Conservation (phyloP, 495 filamentous ascomycete genomes). For the Hyaloscypha hepaticicola region DNA sequence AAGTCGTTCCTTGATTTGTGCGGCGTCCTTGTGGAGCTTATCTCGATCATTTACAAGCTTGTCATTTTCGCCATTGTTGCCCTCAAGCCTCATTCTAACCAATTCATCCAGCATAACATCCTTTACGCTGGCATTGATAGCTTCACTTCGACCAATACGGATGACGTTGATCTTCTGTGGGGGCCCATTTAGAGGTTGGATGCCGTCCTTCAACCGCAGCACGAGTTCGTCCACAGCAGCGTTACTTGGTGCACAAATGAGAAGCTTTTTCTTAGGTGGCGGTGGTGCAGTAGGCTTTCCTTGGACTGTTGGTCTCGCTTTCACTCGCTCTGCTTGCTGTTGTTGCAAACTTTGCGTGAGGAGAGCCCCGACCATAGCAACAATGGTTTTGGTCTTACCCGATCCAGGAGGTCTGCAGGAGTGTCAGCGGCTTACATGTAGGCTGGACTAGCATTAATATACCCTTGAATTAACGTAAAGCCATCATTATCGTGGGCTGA, state of each 20-base stretch:
- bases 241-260: slow-evolving; percentile 96
- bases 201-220: slow-evolving; percentile 83
- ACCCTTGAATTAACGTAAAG: slow-evolving; percentile 94
- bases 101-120: slow-evolving; percentile 95
- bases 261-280: slow-evolving; percentile 66
- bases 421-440: neutral
- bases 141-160: slow-evolving; percentile 88
- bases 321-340: slow-evolving; percentile 44
- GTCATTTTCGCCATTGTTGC: slow-evolving; percentile 44
- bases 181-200: slow-evolving; percentile 74
- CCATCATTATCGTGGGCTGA: slow-evolving; percentile 92
- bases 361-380: slow-evolving; percentile 90
- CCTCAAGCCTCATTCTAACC: slow-evolving; percentile 69
- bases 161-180: slow-evolving; percentile 76
- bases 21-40: slow-evolving; percentile 79
- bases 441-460: slow-evolving; percentile 27
- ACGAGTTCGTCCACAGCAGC: slow-evolving; percentile 96
- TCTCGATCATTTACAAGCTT: slow-evolving; percentile 62
- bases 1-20: slow-evolving; percentile 68
- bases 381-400: slow-evolving; percentile 97
- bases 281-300: slow-evolving; percentile 28
- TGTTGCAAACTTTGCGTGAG: slow-evolving; percentile 59
- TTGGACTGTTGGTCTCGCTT: slow-evolving; percentile 45
- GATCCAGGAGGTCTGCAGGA: slow-evolving; percentile 71
- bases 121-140: slow-evolving; percentile 83